phyloP scores from a whole-genome alignment of 371 early-diverging fungal genomes.

The Actinomucor elegans region DNA sequence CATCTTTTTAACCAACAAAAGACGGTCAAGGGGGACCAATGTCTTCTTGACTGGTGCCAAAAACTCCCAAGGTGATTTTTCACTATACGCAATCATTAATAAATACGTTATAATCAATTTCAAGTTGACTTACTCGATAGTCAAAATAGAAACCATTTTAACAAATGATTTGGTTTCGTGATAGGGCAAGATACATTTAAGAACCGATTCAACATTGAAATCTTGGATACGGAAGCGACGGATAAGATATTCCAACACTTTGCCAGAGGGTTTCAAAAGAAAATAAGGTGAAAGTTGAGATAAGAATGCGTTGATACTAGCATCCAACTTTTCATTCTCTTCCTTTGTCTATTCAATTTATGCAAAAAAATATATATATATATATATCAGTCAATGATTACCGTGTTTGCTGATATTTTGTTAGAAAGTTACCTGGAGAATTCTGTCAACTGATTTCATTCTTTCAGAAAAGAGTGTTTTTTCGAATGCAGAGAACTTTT shows the following conservation, averaged over 20 bases:
- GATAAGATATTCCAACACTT: conserved; percentile 92
- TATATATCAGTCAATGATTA: too few species aligned
- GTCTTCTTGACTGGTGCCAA: conserved; percentile 60
- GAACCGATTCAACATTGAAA: conserved; percentile 78
- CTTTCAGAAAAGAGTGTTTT: conserved; percentile 80
- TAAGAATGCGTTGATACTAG: conserved; percentile 73
- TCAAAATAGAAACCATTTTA: conserved; percentile 73
- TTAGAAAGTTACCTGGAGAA: conserved; percentile 66
- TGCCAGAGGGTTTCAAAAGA: conserved; percentile 77
- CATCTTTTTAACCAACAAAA: conserved; percentile 58
- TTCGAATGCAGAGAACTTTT: conserved; percentile 69
- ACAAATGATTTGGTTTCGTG: conserved; percentile 90
- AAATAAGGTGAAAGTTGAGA: conserved; percentile 82
- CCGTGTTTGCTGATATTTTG: too few species aligned
- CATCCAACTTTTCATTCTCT: conserved; percentile 82
- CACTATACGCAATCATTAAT: conserved; percentile 28
- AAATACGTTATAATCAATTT: too few species aligned
- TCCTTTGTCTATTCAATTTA: conserved; percentile 66
- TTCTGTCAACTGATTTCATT: conserved; percentile 80
- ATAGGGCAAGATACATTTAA: conserved; percentile 86
- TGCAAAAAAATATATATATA: too few species aligned
- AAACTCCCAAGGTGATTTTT: conserved; percentile 67
- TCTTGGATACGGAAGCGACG: conserved; percentile 88
- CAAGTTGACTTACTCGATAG: conserved; percentile 50
- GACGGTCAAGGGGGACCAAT: conserved; percentile 62